Evolutionary conservation across 495 filamentous ascomycete genomes (phyloP), one percentile per base, ranked within the genome.

Genomic region (Penicillium bialowiezense): DNA sequence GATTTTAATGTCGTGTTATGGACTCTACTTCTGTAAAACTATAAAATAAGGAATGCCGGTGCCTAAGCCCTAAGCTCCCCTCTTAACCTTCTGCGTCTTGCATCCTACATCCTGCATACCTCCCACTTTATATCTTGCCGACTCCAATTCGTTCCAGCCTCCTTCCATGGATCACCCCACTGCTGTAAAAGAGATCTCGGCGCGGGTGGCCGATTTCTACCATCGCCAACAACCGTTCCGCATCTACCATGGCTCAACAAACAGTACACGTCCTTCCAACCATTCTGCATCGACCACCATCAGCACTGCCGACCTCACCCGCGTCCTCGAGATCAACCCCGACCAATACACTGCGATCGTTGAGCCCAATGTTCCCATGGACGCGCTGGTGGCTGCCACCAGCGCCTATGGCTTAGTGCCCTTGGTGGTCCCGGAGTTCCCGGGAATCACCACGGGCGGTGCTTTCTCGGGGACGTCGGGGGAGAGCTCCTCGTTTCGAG

Each of bases 191-290:
- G 21, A 50, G 17, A 58, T 64, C 13, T 55, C 60, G 1, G 31
- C 21, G 9, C 36, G 43, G 9, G 78, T 88, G 13, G 71, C 75
- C 43, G 48, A 62, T 26, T 83, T 81, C 69, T 83, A 81, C 66
- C 65, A 79, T 14, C 70, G 73, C 14, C 67, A 73, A 24, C 72
- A 83, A 50, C 76, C 80, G 13, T 92, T 88, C 68, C 82, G 88
- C 44, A 89, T 92, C 67, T 81, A 72, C 66, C 88, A 91, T 73
- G 88, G 88, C 49, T 83, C 83, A 0, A 90, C 87, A 24, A 91
- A 90, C 67, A 84, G 75, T 62, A 91, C 87, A 14, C 82, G 86
- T 1, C 67, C 73, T 40, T 72, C 77, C 39, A 61, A 62, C 18
- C 62, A 62, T 40, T 73, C 73, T 7, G 67, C 86, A 36, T 79